Conservation (phyloP, 192 early-diverging fungal genomes). For the Coemansia sp. region DNA sequence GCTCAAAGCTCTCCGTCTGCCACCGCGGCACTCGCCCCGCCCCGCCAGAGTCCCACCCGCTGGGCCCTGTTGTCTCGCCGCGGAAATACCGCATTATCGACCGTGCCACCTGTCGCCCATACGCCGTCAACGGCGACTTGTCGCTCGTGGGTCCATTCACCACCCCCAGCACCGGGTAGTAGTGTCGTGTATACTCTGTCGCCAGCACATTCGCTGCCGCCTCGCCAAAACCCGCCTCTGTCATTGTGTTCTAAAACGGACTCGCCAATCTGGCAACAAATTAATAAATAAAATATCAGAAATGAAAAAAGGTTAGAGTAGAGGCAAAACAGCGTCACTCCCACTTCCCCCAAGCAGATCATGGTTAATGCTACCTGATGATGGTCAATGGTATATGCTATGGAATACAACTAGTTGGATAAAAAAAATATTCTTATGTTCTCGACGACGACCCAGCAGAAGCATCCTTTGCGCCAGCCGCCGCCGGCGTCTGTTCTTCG, state of each 20-base stretch:
- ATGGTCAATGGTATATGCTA: background rate
- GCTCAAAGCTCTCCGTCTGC: slow-evolving; percentile 27
- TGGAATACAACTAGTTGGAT: background rate
- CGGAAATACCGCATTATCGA: slow-evolving; percentile 38
- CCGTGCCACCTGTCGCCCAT: slow-evolving; percentile 40
- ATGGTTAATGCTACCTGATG: background rate
- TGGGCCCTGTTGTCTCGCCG: slow-evolving; percentile 1
- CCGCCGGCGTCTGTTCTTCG: slow-evolving; percentile 17
- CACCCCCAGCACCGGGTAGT: slow-evolving; percentile 43
- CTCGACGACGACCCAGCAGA: background rate
- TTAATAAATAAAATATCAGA: background rate
- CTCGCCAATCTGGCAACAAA: background rate
- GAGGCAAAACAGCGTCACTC: background rate
- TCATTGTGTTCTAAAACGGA: background rate
- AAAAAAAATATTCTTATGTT: background rate
- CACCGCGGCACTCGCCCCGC: slow-evolving; percentile 11
- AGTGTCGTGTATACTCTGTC: slow-evolving; percentile 28
- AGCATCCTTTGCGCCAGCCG: background rate
- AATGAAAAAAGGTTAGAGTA: slow-evolving; percentile 1
- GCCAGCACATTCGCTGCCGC: slow-evolving; percentile 12
- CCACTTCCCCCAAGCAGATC: background rate
- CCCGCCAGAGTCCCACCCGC: background rate
- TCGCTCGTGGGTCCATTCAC: slow-evolving; percentile 19
- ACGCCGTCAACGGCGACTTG: slow-evolving; percentile 10
- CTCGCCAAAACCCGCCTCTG: slow-evolving; percentile 19